Percentiles rank a stretch among this genome's conserved stretches.
Conservation (phyloP, 129 eudicot genomes). For the Saposhnikovia divaricata region DNA sequence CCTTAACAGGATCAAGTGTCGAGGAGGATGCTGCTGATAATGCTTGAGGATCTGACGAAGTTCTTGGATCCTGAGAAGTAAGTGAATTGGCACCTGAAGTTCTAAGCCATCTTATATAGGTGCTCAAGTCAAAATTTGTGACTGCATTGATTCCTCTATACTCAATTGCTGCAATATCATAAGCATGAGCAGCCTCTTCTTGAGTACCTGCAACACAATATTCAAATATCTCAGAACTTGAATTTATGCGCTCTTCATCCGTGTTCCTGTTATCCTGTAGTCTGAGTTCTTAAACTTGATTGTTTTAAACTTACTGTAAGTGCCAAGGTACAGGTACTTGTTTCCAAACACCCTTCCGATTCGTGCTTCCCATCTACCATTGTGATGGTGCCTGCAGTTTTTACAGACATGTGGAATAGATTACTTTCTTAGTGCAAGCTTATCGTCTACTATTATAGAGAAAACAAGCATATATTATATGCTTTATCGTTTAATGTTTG, state of each 20-base stretch:
- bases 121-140: constrained; percentile 72
- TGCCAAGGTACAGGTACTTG: constrained; percentile 83
- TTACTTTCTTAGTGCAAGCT: background rate
- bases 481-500: background rate
- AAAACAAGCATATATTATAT: background rate
- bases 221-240: background rate
- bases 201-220: constrained; percentile 47
- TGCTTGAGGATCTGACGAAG: constrained; percentile 19
- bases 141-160: constrained; percentile 79
- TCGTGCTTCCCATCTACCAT: constrained; percentile 96
- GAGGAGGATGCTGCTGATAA: constrained; percentile 10
- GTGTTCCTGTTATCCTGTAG: background rate
- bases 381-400: constrained; percentile 71
- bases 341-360: constrained; percentile 86
- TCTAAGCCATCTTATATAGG: constrained; percentile 67
- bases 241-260: background rate
- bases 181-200: constrained; percentile 86
- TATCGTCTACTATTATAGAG: background rate
- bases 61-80: constrained; percentile 29
- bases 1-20: constrained; percentile 21
- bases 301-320: constrained; percentile 48
- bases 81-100: constrained; percentile 32
- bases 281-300: background rate
- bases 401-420: background rate
- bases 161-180: constrained; percentile 84